phyloP scores from a whole-genome alignment of 2,329 filamentous ascomycete genomes.

The Pezicula carpinea region DNA sequence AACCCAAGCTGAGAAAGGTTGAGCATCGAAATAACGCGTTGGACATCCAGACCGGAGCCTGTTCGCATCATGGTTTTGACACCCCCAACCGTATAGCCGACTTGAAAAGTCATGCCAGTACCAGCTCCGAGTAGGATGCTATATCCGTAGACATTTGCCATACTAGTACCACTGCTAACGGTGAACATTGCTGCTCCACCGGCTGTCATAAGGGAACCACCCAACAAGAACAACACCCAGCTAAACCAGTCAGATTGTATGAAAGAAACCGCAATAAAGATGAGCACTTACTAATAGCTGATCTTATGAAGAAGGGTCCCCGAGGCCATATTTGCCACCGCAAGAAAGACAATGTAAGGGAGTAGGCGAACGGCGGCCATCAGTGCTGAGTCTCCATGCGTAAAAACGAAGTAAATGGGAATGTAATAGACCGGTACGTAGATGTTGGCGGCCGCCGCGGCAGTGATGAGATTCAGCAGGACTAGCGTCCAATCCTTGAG shows the following conservation, averaged over 20 bases:
- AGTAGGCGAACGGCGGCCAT: slow-evolving; percentile 33
- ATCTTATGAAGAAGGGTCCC: slow-evolving; percentile 34
- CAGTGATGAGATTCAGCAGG: slow-evolving; percentile 38
- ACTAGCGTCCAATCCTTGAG: slow-evolving; percentile 33
- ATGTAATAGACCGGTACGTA: slow-evolving; percentile 40
- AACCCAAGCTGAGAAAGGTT: slow-evolving; percentile 29
- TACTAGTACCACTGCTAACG: slow-evolving; percentile 18
- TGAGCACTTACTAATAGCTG: slow-evolving; percentile 22
- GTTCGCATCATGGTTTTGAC: slow-evolving; percentile 22
- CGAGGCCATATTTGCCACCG: slow-evolving; percentile 31
- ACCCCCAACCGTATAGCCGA: slow-evolving; percentile 11
- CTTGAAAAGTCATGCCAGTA: slow-evolving; percentile 25
- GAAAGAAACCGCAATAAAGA: neutral
- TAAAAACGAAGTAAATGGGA: slow-evolving; percentile 44
- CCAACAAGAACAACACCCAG: slow-evolving; percentile 2
- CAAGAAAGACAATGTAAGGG: slow-evolving; percentile 34
- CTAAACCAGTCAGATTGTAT: neutral
- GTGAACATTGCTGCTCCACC: slow-evolving; percentile 26
- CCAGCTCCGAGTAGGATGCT: slow-evolving; percentile 35
- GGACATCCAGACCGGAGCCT: slow-evolving; percentile 17
- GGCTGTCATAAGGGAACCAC: slow-evolving; percentile 5
- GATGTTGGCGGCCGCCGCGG: slow-evolving; percentile 29
- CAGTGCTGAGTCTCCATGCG: slow-evolving; percentile 30
- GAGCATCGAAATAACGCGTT: slow-evolving; percentile 30
- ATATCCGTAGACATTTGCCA: slow-evolving; percentile 28